phyloP scores from a whole-genome alignment of 805 yeast species.

The Starmerella roubikii region DNA sequence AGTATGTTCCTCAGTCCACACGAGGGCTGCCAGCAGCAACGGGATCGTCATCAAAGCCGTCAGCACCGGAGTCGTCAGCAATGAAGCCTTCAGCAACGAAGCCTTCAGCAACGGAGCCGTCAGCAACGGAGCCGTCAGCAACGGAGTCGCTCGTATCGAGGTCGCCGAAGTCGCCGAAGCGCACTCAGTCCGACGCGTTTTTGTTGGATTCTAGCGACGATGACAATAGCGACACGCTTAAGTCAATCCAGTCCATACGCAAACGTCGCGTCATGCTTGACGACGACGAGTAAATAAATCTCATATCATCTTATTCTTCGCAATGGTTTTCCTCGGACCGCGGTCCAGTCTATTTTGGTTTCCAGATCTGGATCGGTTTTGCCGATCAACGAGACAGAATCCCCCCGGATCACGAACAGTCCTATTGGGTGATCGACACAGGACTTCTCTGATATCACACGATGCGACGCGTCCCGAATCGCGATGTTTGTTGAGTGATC shows the following conservation, averaged over 20 bases:
- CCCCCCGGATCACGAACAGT: conserved; percentile 27
- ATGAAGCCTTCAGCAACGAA: too few species aligned
- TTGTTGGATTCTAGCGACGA: conserved; percentile 27
- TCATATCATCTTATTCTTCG: conserved; percentile 8
- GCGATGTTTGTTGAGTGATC: conserved; percentile 28
- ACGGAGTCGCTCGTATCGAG: too few species aligned
- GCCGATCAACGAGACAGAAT: conserved; percentile 26
- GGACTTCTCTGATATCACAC: conserved; percentile 16
- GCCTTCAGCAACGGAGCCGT: neutral
- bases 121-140: neutral
- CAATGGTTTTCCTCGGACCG: conserved; percentile 19
- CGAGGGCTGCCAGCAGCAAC: neutral
- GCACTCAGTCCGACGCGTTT: conserved; percentile 14
- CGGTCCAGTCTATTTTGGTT: conserved; percentile 25
- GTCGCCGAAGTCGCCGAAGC: too few species aligned
- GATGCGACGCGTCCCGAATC: conserved; percentile 22
- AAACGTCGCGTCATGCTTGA: conserved; percentile 9
- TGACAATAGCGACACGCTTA: conserved; percentile 14
- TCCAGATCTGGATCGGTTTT: conserved; percentile 25
- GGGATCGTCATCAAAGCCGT: neutral
- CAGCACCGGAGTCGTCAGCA: too few species aligned
- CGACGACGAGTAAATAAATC: conserved; percentile 8
- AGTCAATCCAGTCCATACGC: conserved; percentile 9
- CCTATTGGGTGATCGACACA: conserved; percentile 24
- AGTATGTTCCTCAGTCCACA: neutral